Conservation (phyloP, 176 grass and related monocot species). For the Cenchrus fungigraminus region DNA sequence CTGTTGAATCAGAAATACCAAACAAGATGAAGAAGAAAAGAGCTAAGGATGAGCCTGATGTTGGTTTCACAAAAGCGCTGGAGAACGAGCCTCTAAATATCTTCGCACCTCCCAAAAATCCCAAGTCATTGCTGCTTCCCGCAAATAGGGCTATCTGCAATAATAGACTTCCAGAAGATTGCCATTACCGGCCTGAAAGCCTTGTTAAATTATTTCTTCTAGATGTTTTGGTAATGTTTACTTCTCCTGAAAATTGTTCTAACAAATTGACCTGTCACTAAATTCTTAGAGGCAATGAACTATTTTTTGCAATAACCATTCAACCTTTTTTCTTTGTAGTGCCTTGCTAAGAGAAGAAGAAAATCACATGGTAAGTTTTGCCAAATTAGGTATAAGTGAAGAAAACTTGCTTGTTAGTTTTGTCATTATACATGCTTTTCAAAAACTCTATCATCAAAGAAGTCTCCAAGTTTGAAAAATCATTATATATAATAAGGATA, state of each 20-base stretch:
- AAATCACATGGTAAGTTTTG: conserved; percentile 61
- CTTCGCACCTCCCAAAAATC: conserved; percentile 76
- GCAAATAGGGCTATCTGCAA: conserved; percentile 56
- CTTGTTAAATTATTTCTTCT: conserved; percentile 95
- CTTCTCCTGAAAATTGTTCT: conserved; percentile 21
- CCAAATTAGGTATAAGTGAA: conserved; percentile 32
- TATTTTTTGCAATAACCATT: conserved; percentile 41
- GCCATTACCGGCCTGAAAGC: conserved; percentile 83
- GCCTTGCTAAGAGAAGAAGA: conserved; percentile 63
- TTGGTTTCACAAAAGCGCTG: conserved; percentile 83
- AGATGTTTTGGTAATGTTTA: conserved; percentile 76
- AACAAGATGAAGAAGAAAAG: conserved; percentile 66
- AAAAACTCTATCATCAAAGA: not conserved
- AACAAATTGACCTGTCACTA: conserved; percentile 30
- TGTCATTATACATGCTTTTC: conserved; percentile 15
- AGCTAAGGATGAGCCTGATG: conserved; percentile 55
- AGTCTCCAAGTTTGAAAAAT: too few relatives aligned
- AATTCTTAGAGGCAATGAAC: conserved; percentile 2
- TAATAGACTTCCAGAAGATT: conserved; percentile 95
- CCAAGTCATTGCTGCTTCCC: conserved; percentile 66
- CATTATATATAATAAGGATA: too few relatives aligned
- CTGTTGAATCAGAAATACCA: conserved; percentile 57
- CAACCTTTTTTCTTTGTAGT: conserved; percentile 59
- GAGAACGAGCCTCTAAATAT: conserved; percentile 68
- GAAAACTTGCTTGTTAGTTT: conserved; percentile 17